Evolutionary conservation across 2,329 filamentous ascomycete genomes (phyloP).

Genomic region (Aureobasidium musti): DNA sequence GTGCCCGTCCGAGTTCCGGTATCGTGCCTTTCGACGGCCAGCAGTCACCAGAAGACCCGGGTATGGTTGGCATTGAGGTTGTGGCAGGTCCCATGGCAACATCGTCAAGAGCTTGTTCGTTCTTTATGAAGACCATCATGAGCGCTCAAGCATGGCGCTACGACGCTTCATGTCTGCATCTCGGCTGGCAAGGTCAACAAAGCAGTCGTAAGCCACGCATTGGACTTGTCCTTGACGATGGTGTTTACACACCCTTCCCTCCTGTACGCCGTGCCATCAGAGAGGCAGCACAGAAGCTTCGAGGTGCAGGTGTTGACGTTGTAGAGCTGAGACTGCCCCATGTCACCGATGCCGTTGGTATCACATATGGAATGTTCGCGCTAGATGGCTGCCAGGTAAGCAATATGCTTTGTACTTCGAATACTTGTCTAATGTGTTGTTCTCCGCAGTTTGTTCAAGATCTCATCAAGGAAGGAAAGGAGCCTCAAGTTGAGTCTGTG

Average conservation of each 20-base stretch:
- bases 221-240: constrained; percentile 34
- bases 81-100: constrained; percentile 38
- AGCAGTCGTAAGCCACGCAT: constrained; percentile 32
- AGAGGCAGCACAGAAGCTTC: constrained; percentile 31
- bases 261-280: constrained; percentile 33
- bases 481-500: constrained; percentile 34
- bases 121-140: constrained; percentile 51
- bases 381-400: constrained; percentile 32
- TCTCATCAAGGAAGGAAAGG: constrained; percentile 31
- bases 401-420: neutral
- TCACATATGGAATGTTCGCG: constrained; percentile 31
- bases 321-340: constrained; percentile 33
- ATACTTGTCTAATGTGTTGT: neutral
- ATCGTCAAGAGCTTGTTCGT: constrained; percentile 34
- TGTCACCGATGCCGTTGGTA: constrained; percentile 30
- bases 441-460: constrained; percentile 28
- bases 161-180: constrained; percentile 60
- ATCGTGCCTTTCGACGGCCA: constrained; percentile 30
- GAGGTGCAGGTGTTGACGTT: constrained; percentile 32
- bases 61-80: constrained; percentile 30
- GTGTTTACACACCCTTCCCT: constrained; percentile 33
- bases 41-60: constrained; percentile 18
- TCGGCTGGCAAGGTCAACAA: constrained; percentile 53
- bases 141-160: constrained; percentile 57
- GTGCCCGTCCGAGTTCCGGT: constrained; percentile 35